Evolutionary conservation across 345 rosid species (phyloP).

Genomic region (Noccaea bulbosa): DNA sequence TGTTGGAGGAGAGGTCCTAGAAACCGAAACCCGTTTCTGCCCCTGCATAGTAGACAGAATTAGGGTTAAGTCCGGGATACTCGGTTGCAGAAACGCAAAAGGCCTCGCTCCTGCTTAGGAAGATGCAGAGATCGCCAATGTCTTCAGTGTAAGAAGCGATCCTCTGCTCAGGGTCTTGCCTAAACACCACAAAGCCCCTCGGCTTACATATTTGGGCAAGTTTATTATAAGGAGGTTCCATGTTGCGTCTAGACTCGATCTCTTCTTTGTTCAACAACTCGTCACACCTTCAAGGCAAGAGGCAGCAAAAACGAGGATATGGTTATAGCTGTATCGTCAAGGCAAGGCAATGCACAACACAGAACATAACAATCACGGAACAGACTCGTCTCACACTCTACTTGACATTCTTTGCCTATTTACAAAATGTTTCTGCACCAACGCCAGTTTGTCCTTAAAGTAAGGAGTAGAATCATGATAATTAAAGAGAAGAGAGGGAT

Average conservation of each 20-base stretch:
- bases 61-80: slow-evolving; percentile 1
- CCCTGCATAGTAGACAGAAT: background rate
- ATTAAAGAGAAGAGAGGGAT: background rate
- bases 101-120: background rate
- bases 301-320: no score
- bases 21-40: background rate
- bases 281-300: no score
- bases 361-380: no score
- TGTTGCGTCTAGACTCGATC: background rate
- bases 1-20: slow-evolving; percentile 26
- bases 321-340: no score
- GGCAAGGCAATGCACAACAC: no score
- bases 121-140: slow-evolving; percentile 33
- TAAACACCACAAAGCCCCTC: background rate
- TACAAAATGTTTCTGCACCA: no score
- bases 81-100: slow-evolving; percentile 17
- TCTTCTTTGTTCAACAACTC: background rate
- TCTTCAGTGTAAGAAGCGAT: slow-evolving; percentile 29
- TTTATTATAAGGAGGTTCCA: no score
- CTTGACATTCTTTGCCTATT: background rate
- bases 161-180: slow-evolving; percentile 11
- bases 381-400: no score
- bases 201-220: background rate
- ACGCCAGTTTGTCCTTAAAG: no score
- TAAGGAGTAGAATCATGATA: no score